These are phyloP conservation scores for Angomonas desouzai DNA, from an alignment of 208 protist genomes.

Conservation along the genomic window DNA sequence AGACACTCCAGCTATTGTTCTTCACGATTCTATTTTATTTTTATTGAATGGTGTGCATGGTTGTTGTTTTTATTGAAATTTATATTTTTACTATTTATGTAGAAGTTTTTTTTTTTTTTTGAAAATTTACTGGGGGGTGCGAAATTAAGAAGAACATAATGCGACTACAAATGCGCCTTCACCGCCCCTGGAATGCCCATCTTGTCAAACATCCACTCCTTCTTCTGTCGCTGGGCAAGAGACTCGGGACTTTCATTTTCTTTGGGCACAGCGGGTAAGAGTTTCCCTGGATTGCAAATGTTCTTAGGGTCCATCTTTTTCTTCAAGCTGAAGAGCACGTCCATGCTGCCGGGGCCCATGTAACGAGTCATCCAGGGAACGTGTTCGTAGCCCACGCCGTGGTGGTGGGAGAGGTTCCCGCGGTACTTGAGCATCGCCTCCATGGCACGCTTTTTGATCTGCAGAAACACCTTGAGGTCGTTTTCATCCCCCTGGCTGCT, in stretches of 20 bases:
- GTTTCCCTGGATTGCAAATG: constrained; percentile 90
- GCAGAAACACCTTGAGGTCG: constrained; percentile 86
- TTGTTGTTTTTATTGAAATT: not conserved
- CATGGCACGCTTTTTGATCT: constrained; percentile 84
- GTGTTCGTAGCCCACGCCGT: constrained; percentile 92
- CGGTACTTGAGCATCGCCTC: constrained; percentile 83
- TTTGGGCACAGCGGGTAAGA: constrained; percentile 56
- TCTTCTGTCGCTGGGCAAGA: constrained; percentile 37
- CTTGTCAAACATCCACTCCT: constrained; percentile 89
- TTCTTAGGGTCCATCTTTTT: constrained; percentile 82
- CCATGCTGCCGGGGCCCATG: constrained; percentile 60
- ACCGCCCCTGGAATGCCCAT: constrained; percentile 79
- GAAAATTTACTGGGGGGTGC: not conserved
- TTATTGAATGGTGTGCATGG: not conserved
- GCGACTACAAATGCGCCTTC: constrained; percentile 35
- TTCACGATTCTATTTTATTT: constrained; percentile 6
- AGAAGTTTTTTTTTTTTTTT: not conserved
- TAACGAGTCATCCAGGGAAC: constrained; percentile 90
- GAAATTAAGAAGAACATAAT: not conserved
- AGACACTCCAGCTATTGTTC: too few species aligned
- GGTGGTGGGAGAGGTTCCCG: constrained; percentile 89
- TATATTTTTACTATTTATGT: constrained; percentile 12
- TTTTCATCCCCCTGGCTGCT: constrained; percentile 79
- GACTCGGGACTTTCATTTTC: constrained; percentile 37
- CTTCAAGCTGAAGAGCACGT: constrained; percentile 79